These are phyloP conservation scores for Borealophlyctis nickersoniae DNA, from an alignment of 192 early-diverging fungal species.

Conservation along the genomic window DNA sequence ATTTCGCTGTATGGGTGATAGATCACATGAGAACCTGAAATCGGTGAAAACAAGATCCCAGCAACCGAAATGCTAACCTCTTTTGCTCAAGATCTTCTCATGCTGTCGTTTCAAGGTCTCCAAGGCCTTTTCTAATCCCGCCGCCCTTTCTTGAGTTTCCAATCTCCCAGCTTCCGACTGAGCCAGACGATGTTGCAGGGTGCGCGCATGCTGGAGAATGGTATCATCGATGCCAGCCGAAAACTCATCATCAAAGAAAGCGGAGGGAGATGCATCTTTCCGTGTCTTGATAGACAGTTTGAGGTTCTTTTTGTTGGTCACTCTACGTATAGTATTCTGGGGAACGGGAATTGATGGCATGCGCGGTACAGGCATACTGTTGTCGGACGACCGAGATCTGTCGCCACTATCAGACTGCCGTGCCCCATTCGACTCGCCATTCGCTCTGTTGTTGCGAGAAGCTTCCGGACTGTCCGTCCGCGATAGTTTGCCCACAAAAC, in stretches of 20 bases:
- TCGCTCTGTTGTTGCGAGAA: not conserved
- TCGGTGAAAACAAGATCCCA: constrained; percentile 5
- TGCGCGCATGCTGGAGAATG: constrained; percentile 25
- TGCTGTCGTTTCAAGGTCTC: constrained; percentile 20
- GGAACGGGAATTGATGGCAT: not conserved
- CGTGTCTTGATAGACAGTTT: constrained; percentile 11
- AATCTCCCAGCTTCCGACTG: constrained; percentile 13
- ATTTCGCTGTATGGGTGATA: constrained; percentile 17
- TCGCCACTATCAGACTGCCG: not conserved
- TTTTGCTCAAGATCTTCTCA: constrained; percentile 12
- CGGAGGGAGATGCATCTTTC: not conserved
- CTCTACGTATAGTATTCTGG: not conserved
- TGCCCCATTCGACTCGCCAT: not conserved
- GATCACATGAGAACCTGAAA: not conserved
- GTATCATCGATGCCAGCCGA: constrained; percentile 31
- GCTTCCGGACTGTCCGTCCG: constrained; percentile 9
- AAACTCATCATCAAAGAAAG: constrained; percentile 23
- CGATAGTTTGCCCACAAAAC: constrained; percentile 7
- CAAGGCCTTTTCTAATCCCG: constrained; percentile 20
- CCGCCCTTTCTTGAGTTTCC: constrained; percentile 23
- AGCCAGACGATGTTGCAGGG: constrained; percentile 22
- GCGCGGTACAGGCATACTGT: not conserved
- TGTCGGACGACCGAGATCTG: no score
- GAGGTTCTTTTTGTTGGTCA: constrained; percentile 1
- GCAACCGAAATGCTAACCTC: no score